Conservation (phyloP, 2,329 filamentous ascomycete genomes). For the Chaetothyriales sp. region DNA sequence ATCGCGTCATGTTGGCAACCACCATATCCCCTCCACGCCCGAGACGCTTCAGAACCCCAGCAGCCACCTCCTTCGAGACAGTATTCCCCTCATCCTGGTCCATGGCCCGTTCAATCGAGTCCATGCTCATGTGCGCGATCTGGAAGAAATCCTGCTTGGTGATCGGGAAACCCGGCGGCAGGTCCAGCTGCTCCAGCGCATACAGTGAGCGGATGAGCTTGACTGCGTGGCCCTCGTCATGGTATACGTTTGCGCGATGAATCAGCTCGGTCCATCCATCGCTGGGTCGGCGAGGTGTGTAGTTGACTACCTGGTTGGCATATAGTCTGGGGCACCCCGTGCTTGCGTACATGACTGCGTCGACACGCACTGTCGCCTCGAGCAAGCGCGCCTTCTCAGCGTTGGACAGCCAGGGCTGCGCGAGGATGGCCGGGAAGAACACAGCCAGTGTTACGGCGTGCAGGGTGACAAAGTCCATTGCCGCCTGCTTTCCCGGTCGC, state of each 20-base stretch:
- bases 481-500: constrained; percentile 46
- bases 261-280: constrained; percentile 31
- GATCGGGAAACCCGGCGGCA: too few species aligned
- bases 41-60: too few species aligned
- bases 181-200: too few species aligned
- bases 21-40: too few species aligned
- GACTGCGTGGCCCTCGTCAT: constrained; percentile 64
- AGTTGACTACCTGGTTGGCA: constrained; percentile 23
- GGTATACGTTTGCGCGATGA: constrained; percentile 28
- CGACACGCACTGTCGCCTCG: constrained; percentile 65
- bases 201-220: constrained; percentile 56
- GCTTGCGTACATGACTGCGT: constrained; percentile 58
- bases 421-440: constrained; percentile 48
- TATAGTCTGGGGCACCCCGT: constrained; percentile 48
- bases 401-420: constrained; percentile 41
- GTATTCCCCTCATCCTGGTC: too few species aligned
- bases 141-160: too few species aligned
- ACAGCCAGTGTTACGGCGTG: constrained; percentile 65
- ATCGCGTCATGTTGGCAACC: too few species aligned
- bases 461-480: constrained; percentile 71
- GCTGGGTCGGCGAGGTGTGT: constrained; percentile 23
- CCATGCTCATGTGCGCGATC: too few species aligned
- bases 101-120: too few species aligned
- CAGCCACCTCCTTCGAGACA: too few species aligned
- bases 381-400: constrained; percentile 53